Evolutionary conservation across 345 rosid genomes (phyloP).

Genomic region (Reutealis trisperma): DNA sequence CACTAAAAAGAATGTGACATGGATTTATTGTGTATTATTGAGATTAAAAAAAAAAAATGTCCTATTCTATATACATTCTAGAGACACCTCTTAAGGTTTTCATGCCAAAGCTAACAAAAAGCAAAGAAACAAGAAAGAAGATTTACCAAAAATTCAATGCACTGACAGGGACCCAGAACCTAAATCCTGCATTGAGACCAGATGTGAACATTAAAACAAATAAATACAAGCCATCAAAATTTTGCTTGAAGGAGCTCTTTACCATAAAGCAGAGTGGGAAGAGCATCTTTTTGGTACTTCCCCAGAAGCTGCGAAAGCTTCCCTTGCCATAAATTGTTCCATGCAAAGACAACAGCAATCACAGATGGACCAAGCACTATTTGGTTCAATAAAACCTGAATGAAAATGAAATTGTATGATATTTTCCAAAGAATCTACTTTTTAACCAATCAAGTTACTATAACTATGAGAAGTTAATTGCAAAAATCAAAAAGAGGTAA

Average conservation of each 20-base stretch:
- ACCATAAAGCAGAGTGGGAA: constrained; percentile 79
- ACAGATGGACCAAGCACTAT: constrained; percentile 87
- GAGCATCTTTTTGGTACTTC: constrained; percentile 79
- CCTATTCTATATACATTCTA: too few species aligned
- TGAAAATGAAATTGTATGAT: constrained; percentile 7
- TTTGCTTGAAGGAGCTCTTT: constrained; percentile 20
- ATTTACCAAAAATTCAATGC: constrained; percentile 73
- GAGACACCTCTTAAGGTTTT: too few species aligned
- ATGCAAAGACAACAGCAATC: constrained; percentile 83
- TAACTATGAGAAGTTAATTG: neutral
- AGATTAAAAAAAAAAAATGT: neutral
- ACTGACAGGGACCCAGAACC: constrained; percentile 98
- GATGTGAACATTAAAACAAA: constrained; percentile 15
- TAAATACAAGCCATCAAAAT: constrained; percentile 17
- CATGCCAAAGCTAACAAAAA: too few species aligned
- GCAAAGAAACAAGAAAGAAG: neutral
- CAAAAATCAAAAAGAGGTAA: constrained; percentile 2
- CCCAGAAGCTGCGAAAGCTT: constrained; percentile 68
- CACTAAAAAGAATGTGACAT: neutral
- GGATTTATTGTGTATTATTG: neutral
- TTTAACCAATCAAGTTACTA: constrained; percentile 7
- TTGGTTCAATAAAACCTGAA: constrained; percentile 84
- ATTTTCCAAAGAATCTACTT: constrained; percentile 1
- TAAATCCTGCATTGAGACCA: constrained; percentile 63
- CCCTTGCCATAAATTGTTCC: constrained; percentile 91